Evolutionary conservation across 331 rosid genomes (phyloP), one percentile per base, ranked within the genome.

Genomic region (Quercus lobata): DNA sequence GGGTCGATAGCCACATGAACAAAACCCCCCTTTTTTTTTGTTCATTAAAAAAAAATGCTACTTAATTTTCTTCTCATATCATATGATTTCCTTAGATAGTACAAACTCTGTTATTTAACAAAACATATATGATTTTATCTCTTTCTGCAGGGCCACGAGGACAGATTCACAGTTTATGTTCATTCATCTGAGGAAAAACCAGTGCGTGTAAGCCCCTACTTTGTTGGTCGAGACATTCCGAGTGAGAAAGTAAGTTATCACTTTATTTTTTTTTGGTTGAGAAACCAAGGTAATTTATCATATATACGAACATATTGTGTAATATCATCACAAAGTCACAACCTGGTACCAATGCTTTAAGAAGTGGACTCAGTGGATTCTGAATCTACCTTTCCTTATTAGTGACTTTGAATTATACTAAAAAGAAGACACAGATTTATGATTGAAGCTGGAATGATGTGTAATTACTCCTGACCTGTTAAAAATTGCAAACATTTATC

Each of bases 131-230:
- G 61, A 71, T 58, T 35, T 11, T 35, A 27, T 21, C 30, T 73
- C 30, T 18, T 46, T 72, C 37, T 79, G 83, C 87, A 95, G 99
- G 99, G 97, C 71, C 92, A 95, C 35, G 97, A 93, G 75, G 94
- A 84, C 11, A 95, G 75, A 82, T 93, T 95, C 88, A 78, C 94
- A 22, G 79, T 95, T 54, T 95, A 93, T 74, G 84, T 95, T 14
- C 99, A 95, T 79, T 87, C 97, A 27, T 93, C 98, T 0, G 90
- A 82, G 86, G 94, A 86, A 83, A 91, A 81, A 60, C 93, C 97
- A 19, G 72, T 54, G 25, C 99, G 89, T 80, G 86, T 82, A 83
- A 95, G 98, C 88, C 89, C 80, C 35, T 83, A 89, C 80, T 95
- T 95, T 82, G 79, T 71, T 32, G 89, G 87, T 62, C 80, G 97